phyloP scores from a whole-genome alignment of 306 rosid species.

The Prunus persica region DNA sequence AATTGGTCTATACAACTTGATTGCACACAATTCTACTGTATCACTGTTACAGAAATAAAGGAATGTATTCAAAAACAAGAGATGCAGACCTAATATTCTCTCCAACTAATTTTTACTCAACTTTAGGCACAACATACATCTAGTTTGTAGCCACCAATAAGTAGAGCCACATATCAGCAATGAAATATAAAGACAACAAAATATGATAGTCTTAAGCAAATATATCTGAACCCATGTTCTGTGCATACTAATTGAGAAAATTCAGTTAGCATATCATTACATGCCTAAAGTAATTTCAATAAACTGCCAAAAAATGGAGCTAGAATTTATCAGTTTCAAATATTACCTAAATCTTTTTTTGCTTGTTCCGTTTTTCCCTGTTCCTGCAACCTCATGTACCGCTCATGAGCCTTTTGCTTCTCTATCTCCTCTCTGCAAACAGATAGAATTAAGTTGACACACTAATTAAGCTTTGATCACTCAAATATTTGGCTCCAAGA shows the following conservation, averaged over 20 bases:
- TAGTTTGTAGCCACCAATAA: background rate
- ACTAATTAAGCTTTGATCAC: background rate
- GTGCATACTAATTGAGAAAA: background rate
- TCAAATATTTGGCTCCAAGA: background rate
- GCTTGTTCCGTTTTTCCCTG: conserved; percentile 97
- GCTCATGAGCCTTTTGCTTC: conserved; percentile 93
- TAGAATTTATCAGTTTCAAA: background rate
- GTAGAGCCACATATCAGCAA: background rate
- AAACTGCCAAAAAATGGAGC: background rate
- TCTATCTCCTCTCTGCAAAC: conserved; percentile 82
- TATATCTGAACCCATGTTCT: background rate
- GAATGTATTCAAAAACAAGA: background rate
- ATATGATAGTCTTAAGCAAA: background rate
- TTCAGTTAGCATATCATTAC: background rate
- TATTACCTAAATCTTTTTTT: conserved; percentile 83
- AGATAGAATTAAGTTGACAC: conserved; percentile 3
- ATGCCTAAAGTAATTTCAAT: background rate
- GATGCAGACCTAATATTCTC: background rate
- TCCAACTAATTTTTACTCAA: background rate
- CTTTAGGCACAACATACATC: background rate
- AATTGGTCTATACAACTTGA: background rate
- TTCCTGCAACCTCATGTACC: conserved; percentile 86
- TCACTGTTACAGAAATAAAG: background rate
- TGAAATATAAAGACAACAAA: background rate
- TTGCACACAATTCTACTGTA: background rate